phyloP scores from a whole-genome alignment of 106 monocot genomes.

The Allium fistulosum region DNA sequence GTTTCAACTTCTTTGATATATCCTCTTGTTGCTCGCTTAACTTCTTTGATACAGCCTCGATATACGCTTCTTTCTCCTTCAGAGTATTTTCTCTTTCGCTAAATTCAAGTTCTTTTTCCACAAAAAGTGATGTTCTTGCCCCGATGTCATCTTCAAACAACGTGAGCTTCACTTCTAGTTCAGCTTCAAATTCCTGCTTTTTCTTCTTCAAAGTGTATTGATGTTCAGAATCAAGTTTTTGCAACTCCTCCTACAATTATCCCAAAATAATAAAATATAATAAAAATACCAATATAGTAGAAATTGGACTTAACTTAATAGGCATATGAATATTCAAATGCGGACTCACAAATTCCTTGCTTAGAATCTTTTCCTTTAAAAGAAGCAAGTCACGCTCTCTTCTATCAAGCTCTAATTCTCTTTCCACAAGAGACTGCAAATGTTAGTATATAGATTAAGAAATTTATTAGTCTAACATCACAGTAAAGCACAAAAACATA shows the following conservation, averaged over 20 bases:
- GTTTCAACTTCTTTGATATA: conserved; percentile 23
- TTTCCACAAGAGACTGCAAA: conserved; percentile 55
- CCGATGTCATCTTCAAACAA: conserved; percentile 58
- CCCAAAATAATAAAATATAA: conserved; percentile 4
- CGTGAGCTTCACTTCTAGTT: conserved; percentile 34
- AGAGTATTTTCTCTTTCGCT: conserved; percentile 22
- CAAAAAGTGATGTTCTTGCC: conserved; percentile 14
- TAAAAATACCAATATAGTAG: neutral
- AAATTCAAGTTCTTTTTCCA: conserved; percentile 28
- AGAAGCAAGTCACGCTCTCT: conserved; percentile 70
- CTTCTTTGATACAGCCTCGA: conserved; percentile 16
- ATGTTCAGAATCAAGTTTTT: conserved; percentile 49
- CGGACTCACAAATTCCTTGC: conserved; percentile 57
- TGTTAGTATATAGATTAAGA: neutral
- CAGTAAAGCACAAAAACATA: neutral
- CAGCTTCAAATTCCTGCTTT: conserved; percentile 56
- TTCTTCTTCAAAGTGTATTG: conserved; percentile 34
- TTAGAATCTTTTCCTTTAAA: conserved; percentile 67
- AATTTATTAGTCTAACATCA: neutral
- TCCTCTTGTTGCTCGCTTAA: conserved; percentile 41
- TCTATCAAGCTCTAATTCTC: conserved; percentile 57
- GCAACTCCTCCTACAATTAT: conserved; percentile 55
- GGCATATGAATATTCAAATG: neutral
- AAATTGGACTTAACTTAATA: neutral
- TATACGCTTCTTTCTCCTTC: conserved; percentile 30